These are phyloP conservation scores for Zymoseptoria tritici DNA, from an alignment of 2,329 filamentous ascomycete genomes.

Conservation along the genomic window DNA sequence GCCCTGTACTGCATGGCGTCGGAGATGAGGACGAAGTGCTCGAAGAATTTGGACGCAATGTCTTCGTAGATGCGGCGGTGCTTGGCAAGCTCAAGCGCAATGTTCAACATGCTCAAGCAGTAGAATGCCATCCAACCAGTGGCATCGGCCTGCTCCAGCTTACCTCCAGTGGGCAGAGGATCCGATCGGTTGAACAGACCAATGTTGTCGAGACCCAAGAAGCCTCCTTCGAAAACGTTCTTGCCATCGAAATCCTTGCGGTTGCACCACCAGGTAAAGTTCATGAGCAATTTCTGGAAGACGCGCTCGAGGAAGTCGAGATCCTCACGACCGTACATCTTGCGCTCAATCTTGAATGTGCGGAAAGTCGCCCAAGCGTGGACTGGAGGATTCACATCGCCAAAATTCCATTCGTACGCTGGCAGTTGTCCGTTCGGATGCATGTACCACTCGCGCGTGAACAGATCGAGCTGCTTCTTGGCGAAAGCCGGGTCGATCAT, in stretches of 20 bases:
- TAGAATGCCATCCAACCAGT: constrained; percentile 99
- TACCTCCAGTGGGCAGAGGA: constrained; percentile 84
- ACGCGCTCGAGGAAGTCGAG: constrained; percentile 92
- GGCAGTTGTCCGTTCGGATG: constrained; percentile 93
- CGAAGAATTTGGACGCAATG: constrained; percentile 95
- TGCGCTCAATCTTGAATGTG: constrained; percentile 96
- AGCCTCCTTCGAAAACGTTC: constrained; percentile 95
- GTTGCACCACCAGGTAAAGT: constrained; percentile 99
- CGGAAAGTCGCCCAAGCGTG: constrained; percentile 95
- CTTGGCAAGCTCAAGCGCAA: constrained; percentile 88
- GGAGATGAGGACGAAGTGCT: constrained; percentile 96
- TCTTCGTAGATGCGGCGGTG: constrained; percentile 93
- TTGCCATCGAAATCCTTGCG: constrained; percentile 91
- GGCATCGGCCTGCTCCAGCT: constrained; percentile 91
- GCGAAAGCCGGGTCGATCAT: constrained; percentile 98
- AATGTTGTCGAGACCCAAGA: constrained; percentile 93
- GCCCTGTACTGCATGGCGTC: constrained; percentile 80
- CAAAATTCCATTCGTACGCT: constrained; percentile 95
- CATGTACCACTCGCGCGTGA: constrained; percentile 98
- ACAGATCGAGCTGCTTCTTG: constrained; percentile 94
- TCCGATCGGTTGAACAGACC: constrained; percentile 96
- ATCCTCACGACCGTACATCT: constrained; percentile 91
- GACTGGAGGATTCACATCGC: constrained; percentile 92
- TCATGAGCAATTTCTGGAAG: constrained; percentile 90
- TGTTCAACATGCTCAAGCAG: constrained; percentile 93